Evolutionary conservation across 768 basidiomycete genomes (phyloP).

Genomic region (Russula sp.): DNA sequence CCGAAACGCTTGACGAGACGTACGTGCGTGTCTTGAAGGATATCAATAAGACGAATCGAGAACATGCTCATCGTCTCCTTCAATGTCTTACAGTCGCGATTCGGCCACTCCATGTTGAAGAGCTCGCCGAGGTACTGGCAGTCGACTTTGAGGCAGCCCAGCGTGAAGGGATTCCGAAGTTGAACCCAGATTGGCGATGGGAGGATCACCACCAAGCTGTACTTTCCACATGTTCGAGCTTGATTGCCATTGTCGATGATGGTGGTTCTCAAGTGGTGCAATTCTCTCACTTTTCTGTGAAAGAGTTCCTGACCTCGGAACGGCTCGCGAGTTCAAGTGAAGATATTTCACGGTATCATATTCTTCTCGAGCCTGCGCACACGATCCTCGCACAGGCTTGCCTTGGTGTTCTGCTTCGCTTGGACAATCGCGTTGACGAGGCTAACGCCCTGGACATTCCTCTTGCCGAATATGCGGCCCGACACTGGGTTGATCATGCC

Average conservation of each 20-base stretch:
- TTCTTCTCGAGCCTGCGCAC: not conserved
- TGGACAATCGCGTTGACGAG: not conserved
- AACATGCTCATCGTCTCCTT: not conserved
- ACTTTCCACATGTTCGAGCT: conserved; percentile 10
- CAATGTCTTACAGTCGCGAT: conserved; percentile 4
- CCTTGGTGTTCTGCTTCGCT: not conserved
- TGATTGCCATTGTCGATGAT: not conserved
- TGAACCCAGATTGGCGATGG: not conserved
- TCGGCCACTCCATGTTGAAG: conserved; percentile 1
- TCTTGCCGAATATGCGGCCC: not conserved
- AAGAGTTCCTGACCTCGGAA: conserved; percentile 7
- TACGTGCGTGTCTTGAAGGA: not conserved
- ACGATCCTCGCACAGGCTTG: conserved; percentile 4
- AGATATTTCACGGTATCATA: not conserved
- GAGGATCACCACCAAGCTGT: not conserved
- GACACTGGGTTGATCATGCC: conserved; percentile 1
- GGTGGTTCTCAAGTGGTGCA: not conserved
- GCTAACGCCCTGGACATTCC: not conserved
- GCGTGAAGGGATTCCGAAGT: not conserved
- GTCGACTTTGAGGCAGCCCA: conserved; percentile 1
- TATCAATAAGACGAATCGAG: not conserved
- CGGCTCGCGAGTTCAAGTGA: not conserved
- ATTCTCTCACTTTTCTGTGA: conserved; percentile 13
- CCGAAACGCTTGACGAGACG: conserved; percentile 5
- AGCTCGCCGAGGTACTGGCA: conserved; percentile 7